phyloP scores from a whole-genome alignment of 2,329 filamentous ascomycete species.

The Botryosphaeria agaves region DNA sequence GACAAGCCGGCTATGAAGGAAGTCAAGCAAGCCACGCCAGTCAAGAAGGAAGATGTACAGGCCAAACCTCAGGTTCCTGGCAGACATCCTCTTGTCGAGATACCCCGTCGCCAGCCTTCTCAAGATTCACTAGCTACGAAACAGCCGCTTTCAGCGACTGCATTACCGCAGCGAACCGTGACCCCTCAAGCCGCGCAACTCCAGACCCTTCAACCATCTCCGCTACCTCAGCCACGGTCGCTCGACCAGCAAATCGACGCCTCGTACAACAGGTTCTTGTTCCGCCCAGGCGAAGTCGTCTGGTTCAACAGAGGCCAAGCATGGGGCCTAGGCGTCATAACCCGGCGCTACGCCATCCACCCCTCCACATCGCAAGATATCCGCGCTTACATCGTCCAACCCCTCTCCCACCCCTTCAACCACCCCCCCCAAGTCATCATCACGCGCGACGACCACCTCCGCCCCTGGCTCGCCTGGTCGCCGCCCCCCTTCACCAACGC shows the following conservation, averaged over 20 bases:
- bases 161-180: too few species aligned
- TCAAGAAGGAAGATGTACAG: conserved; percentile 8
- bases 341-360: conserved; percentile 23
- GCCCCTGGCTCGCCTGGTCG: conserved; percentile 42
- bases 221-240: conserved; percentile 21
- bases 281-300: conserved; percentile 36
- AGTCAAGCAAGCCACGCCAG: conserved; percentile 6
- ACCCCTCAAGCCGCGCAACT: conserved; percentile 4
- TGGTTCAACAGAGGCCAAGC: conserved; percentile 36
- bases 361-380: conserved; percentile 10
- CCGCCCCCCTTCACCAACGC: conserved; percentile 32
- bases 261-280: conserved; percentile 30
- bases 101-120: conserved; percentile 6
- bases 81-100: conserved; percentile 8
- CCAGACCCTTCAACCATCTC: conserved; percentile 9
- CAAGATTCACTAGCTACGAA: too few species aligned
- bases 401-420: conserved; percentile 24
- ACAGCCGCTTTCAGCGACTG: too few species aligned
- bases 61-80: conserved; percentile 3
- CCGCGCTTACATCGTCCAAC: conserved; percentile 27
- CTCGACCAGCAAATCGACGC: conserved; percentile 32
- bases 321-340: conserved; percentile 36
- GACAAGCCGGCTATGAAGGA: conserved; percentile 13
- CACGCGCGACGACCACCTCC: conserved; percentile 24
- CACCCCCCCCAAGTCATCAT: conserved; percentile 20